A percentile compares a stretch with the other conserved stretches of the same genome.
Conservation (phyloP, 306 rosid genomes). For the Sicyos edulis region DNA sequence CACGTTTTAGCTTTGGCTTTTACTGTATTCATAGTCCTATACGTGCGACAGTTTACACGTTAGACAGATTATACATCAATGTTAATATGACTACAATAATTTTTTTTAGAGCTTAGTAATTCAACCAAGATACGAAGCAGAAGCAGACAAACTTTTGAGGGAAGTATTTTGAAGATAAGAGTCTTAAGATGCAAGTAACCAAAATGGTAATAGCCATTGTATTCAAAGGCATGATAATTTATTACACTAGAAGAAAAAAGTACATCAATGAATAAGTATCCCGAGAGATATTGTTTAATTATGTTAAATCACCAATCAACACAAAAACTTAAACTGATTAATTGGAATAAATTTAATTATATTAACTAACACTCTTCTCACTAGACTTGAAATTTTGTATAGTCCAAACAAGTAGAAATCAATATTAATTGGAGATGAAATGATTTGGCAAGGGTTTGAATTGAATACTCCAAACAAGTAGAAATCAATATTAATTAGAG, state of each 20-base stretch:
- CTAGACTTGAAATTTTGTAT: too few relatives aligned
- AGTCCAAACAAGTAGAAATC: too few relatives aligned
- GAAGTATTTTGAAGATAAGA: neutral
- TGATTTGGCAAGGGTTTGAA: too few relatives aligned
- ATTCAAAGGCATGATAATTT: neutral
- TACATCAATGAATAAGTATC: neutral
- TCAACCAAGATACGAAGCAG: neutral
- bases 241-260: slow-evolving; percentile 4
- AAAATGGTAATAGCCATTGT: neutral
- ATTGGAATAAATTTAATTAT: too few relatives aligned
- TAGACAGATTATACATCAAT: neutral
- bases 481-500: too few relatives aligned
- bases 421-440: too few relatives aligned
- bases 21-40: neutral
- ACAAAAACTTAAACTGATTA: too few relatives aligned
- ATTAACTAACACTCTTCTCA: too few relatives aligned
- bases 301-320: too few relatives aligned
- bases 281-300: too few relatives aligned
- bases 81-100: neutral
- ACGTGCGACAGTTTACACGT: neutral
- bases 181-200: neutral
- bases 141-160: neutral
- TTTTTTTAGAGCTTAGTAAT: neutral
- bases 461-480: too few relatives aligned
- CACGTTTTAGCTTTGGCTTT: neutral